Evolutionary conservation across 495 filamentous ascomycete genomes (phyloP).

Genomic region (Aspergillus sclerotioniger): DNA sequence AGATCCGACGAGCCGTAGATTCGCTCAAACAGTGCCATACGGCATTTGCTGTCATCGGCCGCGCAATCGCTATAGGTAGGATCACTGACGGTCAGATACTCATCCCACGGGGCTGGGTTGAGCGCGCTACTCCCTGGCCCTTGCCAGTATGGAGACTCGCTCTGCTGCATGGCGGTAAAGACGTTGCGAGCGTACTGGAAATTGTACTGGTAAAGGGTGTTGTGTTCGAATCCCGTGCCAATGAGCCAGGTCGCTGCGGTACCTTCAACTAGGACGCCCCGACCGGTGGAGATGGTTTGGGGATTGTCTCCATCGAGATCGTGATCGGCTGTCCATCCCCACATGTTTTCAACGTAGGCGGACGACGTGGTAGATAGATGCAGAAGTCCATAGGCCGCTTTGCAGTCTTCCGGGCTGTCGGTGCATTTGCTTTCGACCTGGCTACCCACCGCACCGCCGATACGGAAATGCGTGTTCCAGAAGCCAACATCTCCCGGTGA

Average conservation of each 20-base stretch:
- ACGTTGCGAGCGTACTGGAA: conserved; percentile 47
- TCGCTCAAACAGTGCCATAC: conserved; percentile 40
- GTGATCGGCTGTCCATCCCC: conserved; percentile 59
- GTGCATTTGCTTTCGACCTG: conserved; percentile 41
- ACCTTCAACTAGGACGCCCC: conserved; percentile 50
- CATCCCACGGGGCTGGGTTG: conserved; percentile 46
- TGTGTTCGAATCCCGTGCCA: conserved; percentile 45
- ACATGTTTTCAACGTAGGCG: conserved; percentile 57
- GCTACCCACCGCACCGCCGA: conserved; percentile 50
- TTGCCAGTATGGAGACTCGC: conserved; percentile 51
- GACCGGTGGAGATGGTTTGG: conserved; percentile 49
- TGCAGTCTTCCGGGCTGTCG: conserved; percentile 38
- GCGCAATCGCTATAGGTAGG: conserved; percentile 38
- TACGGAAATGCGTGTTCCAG: conserved; percentile 55
- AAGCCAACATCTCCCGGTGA: conserved; percentile 55
- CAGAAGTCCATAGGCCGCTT: conserved; percentile 50
- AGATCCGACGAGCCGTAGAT: conserved; percentile 45
- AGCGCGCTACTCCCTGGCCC: conserved; percentile 28
- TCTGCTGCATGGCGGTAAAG: conserved; percentile 45
- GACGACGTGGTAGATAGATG: conserved; percentile 48
- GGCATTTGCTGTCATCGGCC: conserved; percentile 33
- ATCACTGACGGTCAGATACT: conserved; percentile 36
- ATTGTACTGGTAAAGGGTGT: conserved; percentile 53
- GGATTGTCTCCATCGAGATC: conserved; percentile 39
- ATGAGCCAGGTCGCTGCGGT: conserved; percentile 43